phyloP scores from a whole-genome alignment of 805 yeast species.

The Metschnikowia similis region DNA sequence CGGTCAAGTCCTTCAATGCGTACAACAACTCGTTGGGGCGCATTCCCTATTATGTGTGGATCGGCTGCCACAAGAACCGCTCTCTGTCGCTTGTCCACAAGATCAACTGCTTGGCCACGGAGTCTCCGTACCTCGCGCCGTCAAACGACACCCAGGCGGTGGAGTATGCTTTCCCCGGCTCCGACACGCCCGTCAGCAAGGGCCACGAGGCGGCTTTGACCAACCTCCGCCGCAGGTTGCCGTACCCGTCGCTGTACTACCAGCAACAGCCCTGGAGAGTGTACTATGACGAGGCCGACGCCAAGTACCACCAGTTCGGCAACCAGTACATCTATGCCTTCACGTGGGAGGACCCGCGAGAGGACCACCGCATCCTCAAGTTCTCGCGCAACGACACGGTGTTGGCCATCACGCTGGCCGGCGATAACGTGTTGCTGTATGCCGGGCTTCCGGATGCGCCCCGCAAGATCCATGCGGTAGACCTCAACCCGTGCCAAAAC shows the following conservation, averaged over 20 bases:
- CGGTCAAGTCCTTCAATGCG: conserved; percentile 67
- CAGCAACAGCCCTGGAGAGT: conserved; percentile 77
- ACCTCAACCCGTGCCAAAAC: conserved; percentile 77
- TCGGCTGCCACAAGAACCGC: conserved; percentile 51
- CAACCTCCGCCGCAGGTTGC: conserved; percentile 60
- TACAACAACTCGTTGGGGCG: conserved; percentile 63
- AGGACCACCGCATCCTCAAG: conserved; percentile 64
- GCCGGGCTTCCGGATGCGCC: conserved; percentile 73
- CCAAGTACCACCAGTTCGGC: conserved; percentile 65
- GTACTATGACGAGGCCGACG: conserved; percentile 68
- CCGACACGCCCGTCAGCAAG: conserved; percentile 38
- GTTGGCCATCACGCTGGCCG: conserved; percentile 81
- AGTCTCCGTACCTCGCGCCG: conserved; percentile 77
- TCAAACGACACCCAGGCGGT: conserved; percentile 23
- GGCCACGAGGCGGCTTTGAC: conserved; percentile 74
- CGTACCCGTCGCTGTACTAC: conserved; percentile 77
- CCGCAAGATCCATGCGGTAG: conserved; percentile 76
- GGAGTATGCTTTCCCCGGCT: conserved; percentile 6
- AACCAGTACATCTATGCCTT: conserved; percentile 82
- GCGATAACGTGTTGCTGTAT: conserved; percentile 74
- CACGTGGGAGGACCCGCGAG: conserved; percentile 89
- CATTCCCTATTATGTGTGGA: conserved; percentile 81
- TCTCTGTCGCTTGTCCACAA: conserved; percentile 50
- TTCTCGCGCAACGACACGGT: conserved; percentile 64
- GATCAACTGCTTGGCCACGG: conserved; percentile 71